Percentiles rank a stretch among this genome's conserved stretches.
phyloP scores from a whole-genome alignment of 345 rosid species.

The Bruguiera gymnorhiza region DNA sequence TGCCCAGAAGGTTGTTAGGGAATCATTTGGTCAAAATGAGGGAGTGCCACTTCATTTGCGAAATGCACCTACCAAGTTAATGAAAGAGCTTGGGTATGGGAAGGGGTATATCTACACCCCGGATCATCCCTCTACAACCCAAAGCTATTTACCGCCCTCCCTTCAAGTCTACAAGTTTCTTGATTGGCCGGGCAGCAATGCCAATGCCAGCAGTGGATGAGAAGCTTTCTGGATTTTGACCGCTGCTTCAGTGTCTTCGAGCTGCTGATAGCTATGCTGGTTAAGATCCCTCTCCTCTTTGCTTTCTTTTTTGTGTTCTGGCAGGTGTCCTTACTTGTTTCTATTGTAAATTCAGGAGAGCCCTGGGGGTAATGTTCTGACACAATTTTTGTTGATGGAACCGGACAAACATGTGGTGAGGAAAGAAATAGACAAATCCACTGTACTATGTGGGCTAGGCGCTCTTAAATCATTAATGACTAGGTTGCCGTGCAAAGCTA shows the following conservation, averaged over 20 bases:
- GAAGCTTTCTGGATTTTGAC: conserved; percentile 3
- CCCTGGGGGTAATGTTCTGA: too few relatives aligned
- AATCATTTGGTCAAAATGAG: conserved; percentile 75
- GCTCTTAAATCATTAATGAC: too few relatives aligned
- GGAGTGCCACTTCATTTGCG: conserved; percentile 83
- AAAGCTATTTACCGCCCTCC: conserved; percentile 61
- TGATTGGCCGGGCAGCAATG: conserved; percentile 48
- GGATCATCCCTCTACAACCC: conserved; percentile 47
- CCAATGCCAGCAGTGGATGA: conserved; percentile 15
- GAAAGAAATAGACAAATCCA: too few relatives aligned
- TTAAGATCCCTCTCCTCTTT: background rate
- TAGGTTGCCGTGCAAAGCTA: too few relatives aligned
- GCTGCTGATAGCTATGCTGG: background rate
- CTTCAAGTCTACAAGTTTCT: conserved; percentile 68
- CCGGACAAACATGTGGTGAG: too few relatives aligned
- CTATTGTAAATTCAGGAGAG: too few relatives aligned
- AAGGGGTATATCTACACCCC: conserved; percentile 80
- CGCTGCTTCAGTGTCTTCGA: background rate
- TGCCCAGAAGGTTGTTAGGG: conserved; percentile 64
- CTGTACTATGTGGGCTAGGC: too few relatives aligned
- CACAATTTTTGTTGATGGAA: too few relatives aligned
- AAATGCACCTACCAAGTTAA: conserved; percentile 77
- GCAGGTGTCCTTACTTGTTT: too few relatives aligned
- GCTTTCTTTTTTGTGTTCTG: background rate
- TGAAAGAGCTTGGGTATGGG: conserved; percentile 79